Percentiles rank a stretch among this genome's conserved stretches.
phyloP scores from a whole-genome alignment of 2,329 filamentous ascomycete genomes.

The Basipetospora chlamydospora region DNA sequence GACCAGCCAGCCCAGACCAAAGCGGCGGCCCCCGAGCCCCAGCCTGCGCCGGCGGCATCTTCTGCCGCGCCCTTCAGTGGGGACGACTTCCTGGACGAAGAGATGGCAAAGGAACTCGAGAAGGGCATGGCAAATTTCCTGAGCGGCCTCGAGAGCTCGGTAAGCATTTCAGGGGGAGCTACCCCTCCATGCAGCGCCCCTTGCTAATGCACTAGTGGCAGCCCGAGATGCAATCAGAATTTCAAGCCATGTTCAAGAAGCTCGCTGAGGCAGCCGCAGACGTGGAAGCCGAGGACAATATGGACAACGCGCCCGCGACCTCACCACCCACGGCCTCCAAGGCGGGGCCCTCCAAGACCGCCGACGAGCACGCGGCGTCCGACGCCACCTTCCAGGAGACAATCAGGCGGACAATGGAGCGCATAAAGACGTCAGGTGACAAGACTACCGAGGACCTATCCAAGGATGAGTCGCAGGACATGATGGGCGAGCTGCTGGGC shows the following conservation, averaged over 20 bases:
- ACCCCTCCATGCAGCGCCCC: background rate
- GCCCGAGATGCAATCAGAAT: slow-evolving; percentile 64
- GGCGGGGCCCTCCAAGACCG: slow-evolving; percentile 6
- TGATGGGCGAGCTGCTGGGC: slow-evolving; percentile 84
- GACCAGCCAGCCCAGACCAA: slow-evolving; percentile 15
- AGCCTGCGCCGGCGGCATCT: slow-evolving; percentile 6
- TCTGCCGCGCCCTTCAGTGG: slow-evolving; percentile 11
- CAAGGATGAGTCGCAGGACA: slow-evolving; percentile 31
- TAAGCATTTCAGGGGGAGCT: slow-evolving; percentile 17
- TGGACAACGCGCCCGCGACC: slow-evolving; percentile 11
- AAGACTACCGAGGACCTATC: slow-evolving; percentile 38
- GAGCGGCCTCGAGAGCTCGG: slow-evolving; percentile 50
- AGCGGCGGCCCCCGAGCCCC: slow-evolving; percentile 21
- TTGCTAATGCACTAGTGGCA: slow-evolving; percentile 12
- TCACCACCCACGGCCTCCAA: slow-evolving; percentile 17
- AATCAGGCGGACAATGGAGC: slow-evolving; percentile 86
- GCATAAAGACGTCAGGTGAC: slow-evolving; percentile 81
- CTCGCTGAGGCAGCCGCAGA: slow-evolving; percentile 28
- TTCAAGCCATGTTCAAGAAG: slow-evolving; percentile 64
- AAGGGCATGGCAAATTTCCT: slow-evolving; percentile 78
- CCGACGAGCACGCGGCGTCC: slow-evolving; percentile 22
- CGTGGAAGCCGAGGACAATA: slow-evolving; percentile 13
- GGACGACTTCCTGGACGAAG: slow-evolving; percentile 49
- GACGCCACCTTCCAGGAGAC: slow-evolving; percentile 79
- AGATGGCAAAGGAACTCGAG: slow-evolving; percentile 76